Evolutionary conservation across 352 stramenopile species (phyloP), one percentile per base, ranked within the genome.

Genomic region (Phytophthora foliorum): DNA sequence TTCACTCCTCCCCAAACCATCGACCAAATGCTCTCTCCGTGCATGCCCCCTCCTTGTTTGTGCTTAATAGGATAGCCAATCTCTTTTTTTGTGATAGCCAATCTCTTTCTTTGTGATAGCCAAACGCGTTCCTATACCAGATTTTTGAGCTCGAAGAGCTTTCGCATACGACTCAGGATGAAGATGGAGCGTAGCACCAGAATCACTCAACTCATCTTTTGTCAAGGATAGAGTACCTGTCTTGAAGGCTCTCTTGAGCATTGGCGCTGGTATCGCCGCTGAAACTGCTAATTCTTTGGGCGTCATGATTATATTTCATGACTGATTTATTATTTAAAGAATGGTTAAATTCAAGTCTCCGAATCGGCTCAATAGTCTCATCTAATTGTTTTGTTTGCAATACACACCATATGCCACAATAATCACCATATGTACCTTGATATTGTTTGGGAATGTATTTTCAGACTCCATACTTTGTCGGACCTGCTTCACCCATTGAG

Each of bases 1-100:
- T 74, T 74, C 17, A 69, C 61, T 6, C 29, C 29, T 34, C 29
- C 29, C 29, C 8, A 34, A 34, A 14, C 29, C 14, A 58, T 71
- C 2, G 22, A 2, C 39, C 60, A 75, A 31, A 65, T 67, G 19
- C 29, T 34, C 29, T 6, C 29, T 34, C 13, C 17, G 6, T 27
- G 53, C 8, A 57, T 67, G 22, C 48, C 57, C 49, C 36, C 25
- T 17, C 42, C 29, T 13, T 57, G 21, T 19, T 22, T 42, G 2
- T 29, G 44, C 27, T 49, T 32, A 24, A 53, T 5, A 17, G 31
- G 21, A 59, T 67, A n/a, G 19, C 16, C 17, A 29, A 32, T 67
- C 50, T 67, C 25, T 10, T 41, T n/a, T n/a, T 54, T 32, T 1
- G 46, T 53, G 13, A 34, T 34, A 13, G 19, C 16, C 17, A 29